phyloP scores from a whole-genome alignment of 2,329 filamentous ascomycete genomes.

The Alternaria gansuensis region DNA sequence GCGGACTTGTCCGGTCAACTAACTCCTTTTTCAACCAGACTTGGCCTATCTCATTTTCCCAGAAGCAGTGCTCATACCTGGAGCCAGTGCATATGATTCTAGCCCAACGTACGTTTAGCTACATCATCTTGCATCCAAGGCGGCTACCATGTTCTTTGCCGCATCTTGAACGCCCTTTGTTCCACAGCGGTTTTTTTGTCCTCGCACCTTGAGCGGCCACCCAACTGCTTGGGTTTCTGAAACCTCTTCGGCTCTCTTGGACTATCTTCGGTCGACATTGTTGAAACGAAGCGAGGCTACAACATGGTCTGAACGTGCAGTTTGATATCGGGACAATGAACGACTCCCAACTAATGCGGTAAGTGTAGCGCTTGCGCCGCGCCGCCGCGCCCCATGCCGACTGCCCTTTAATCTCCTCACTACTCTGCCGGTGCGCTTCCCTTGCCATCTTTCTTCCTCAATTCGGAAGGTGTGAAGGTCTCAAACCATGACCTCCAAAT shows the following conservation, averaged over 20 bases:
- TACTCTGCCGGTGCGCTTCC: background rate
- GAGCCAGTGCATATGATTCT: background rate
- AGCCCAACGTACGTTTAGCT: slow-evolving; percentile 9
- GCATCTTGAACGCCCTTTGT: background rate
- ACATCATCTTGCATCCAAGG: slow-evolving; percentile 23
- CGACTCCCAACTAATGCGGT: slow-evolving; percentile 7
- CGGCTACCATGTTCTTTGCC: slow-evolving; percentile 3
- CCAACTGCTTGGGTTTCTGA: background rate
- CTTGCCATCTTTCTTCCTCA: background rate
- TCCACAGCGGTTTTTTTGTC: background rate
- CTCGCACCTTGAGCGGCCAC: slow-evolving; percentile 1
- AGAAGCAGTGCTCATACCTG: background rate
- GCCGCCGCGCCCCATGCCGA: background rate
- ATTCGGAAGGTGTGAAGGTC: background rate
- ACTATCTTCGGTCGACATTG: background rate
- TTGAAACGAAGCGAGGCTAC: slow-evolving; percentile 6
- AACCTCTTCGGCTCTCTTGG: background rate
- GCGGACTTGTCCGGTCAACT: background rate
- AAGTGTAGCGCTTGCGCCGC: slow-evolving; percentile 13
- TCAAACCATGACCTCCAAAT: background rate
- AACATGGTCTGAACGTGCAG: background rate
- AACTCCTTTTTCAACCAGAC: background rate
- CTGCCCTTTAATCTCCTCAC: slow-evolving; percentile 4
- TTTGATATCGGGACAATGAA: background rate
- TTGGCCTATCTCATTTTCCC: background rate